phyloP scores from a whole-genome alignment of 2,329 filamentous ascomycete genomes.

The Neospermospora avenae region DNA sequence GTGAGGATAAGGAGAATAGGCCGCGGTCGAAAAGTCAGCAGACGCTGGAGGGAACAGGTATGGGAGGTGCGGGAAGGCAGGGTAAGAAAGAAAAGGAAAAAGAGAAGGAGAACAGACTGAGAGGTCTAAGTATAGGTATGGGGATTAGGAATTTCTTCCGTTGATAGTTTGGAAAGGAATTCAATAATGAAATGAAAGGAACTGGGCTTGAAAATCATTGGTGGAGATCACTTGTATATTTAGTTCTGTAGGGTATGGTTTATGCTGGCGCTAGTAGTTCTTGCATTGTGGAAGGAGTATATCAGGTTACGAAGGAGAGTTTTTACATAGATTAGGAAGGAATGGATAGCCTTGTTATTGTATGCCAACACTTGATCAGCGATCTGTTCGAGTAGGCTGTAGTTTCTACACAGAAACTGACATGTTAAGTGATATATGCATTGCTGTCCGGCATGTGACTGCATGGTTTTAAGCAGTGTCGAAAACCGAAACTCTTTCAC shows the following conservation, averaged over 20 bases:
- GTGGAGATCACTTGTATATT: not conserved
- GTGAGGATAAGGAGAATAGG: constrained; percentile 29
- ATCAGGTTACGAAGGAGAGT: not conserved
- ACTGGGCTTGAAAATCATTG: not conserved
- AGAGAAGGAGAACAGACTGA: constrained; percentile 16
- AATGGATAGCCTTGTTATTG: no score
- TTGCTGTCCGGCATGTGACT: no score
- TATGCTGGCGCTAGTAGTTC: not conserved
- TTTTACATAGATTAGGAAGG: not conserved
- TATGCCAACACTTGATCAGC: no score
- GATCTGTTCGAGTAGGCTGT: no score
- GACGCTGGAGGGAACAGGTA: not conserved
- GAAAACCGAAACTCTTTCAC: no score
- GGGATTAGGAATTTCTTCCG: constrained; percentile 33
- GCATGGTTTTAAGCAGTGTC: no score
- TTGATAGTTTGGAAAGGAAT: constrained; percentile 10
- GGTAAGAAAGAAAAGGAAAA: constrained; percentile 22
- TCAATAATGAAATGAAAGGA: not conserved
- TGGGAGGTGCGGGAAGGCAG: constrained; percentile 3
- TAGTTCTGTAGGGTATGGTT: not conserved
- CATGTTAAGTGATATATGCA: no score
- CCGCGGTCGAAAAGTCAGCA: constrained; percentile 12
- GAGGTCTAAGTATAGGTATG: constrained; percentile 10
- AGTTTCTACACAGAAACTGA: no score
- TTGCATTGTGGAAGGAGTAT: not conserved